Evolutionary conservation across 176 grass and related monocot genomes (phyloP).

Genomic region (Dendrocalamus sinicus): DNA sequence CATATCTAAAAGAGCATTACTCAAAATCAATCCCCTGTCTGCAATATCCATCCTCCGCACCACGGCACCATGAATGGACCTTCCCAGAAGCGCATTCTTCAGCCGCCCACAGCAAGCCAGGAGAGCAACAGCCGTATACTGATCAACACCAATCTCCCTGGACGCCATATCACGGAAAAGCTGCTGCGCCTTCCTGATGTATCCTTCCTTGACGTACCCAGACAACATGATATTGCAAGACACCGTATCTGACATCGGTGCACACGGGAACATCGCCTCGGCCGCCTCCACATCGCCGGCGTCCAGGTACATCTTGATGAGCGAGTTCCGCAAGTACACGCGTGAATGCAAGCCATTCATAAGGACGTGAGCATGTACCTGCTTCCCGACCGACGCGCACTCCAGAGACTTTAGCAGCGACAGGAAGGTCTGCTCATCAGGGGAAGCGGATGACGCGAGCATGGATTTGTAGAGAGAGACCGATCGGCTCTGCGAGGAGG

Average conservation of each 20-base stretch:
- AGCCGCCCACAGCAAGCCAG: constrained; percentile 49
- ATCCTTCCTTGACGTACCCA: constrained; percentile 49
- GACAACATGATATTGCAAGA: constrained; percentile 63
- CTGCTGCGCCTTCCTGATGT: constrained; percentile 26
- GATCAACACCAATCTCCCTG: constrained; percentile 41
- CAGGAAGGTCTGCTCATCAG: constrained; percentile 56
- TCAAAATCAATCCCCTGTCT: constrained; percentile 49
- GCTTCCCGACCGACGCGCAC: constrained; percentile 20
- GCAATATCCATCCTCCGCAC: constrained; percentile 28
- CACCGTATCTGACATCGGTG: constrained; percentile 18
- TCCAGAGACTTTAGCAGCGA: constrained; percentile 56
- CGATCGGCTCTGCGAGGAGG: constrained; percentile 17
- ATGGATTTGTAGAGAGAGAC: constrained; percentile 47
- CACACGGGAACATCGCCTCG: constrained; percentile 41
- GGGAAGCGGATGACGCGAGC: constrained; percentile 35
- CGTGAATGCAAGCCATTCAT: constrained; percentile 38
- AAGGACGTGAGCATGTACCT: constrained; percentile 61
- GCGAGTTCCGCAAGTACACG: constrained; percentile 52
- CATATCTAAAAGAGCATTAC: constrained; percentile 58
- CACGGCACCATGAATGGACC: constrained; percentile 39
- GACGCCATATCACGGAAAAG: constrained; percentile 43
- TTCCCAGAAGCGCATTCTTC: constrained; percentile 33
- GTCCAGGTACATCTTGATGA: constrained; percentile 59
- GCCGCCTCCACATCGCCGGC: constrained; percentile 41
- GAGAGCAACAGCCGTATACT: constrained; percentile 54